These are phyloP conservation scores for Triticum aestivum DNA, from an alignment of 176 grass and related monocot genomes.

Conservation along the genomic window DNA sequence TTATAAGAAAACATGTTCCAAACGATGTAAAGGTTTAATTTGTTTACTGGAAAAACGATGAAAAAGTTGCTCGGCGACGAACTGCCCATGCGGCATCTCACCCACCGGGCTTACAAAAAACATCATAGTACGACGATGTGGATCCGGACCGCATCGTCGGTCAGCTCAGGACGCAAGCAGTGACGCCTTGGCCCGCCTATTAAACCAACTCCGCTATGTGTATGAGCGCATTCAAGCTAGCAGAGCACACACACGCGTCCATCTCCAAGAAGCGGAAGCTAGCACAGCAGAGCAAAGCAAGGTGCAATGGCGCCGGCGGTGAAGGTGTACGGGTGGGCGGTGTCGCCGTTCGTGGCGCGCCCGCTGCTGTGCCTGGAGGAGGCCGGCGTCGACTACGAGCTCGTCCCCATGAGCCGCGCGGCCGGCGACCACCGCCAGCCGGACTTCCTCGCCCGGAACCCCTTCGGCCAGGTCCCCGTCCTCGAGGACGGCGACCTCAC, in stretches of 20 bases:
- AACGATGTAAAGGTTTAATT: not conserved
- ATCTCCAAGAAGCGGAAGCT: not conserved
- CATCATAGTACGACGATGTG: not conserved
- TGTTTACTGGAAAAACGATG: not conserved
- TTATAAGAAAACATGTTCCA: not conserved
- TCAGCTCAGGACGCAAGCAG: not conserved
- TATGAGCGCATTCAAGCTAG: too few species aligned
- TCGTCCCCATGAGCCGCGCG: slow-evolving; percentile 30
- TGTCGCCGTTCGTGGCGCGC: slow-evolving; percentile 44
- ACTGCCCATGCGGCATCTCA: not conserved
- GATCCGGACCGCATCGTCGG: not conserved
- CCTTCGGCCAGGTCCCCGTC: slow-evolving; percentile 37
- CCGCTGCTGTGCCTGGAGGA: slow-evolving; percentile 60
- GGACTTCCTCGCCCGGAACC: slow-evolving; percentile 55
- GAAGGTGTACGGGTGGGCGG: slow-evolving; percentile 47
- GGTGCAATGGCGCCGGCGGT: not conserved
- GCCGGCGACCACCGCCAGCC: slow-evolving; percentile 32
- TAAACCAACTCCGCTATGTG: not conserved
- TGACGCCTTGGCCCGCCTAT: not conserved
- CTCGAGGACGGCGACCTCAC: slow-evolving; percentile 40
- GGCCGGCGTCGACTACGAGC: slow-evolving; percentile 45
- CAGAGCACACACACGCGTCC: too few species aligned
- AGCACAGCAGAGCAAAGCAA: not conserved
- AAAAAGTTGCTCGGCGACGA: not conserved
- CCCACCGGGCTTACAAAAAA: not conserved